Conservation (phyloP, 345 rosid species). For the Camelina hispida region DNA sequence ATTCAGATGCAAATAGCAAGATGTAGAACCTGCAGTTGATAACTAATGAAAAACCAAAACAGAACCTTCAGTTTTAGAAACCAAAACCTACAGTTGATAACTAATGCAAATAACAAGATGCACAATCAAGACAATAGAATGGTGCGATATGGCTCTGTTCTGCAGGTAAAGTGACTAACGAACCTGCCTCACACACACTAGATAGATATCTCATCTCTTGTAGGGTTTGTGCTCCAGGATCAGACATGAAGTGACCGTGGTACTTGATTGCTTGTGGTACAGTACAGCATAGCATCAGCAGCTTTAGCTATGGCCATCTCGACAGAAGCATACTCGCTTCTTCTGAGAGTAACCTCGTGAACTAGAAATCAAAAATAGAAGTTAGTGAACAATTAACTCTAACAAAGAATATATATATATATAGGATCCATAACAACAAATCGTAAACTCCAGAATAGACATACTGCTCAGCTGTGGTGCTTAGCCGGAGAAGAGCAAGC, state of each 20-base stretch:
- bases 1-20: too few species aligned
- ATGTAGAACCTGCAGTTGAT: too few species aligned
- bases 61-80: too few species aligned
- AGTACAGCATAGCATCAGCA: constrained; percentile 65
- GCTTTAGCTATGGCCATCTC: constrained; percentile 75
- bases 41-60: too few species aligned
- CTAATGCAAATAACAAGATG: too few species aligned
- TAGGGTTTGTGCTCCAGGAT: constrained; percentile 98
- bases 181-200: constrained; percentile 98
- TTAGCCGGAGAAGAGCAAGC: constrained; percentile 76
- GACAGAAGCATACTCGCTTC: constrained; percentile 54
- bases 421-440: background rate
- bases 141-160: background rate
- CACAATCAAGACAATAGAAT: too few species aligned
- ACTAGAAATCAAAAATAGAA: constrained; percentile 47
- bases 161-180: constrained; percentile 20
- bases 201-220: constrained; percentile 93
- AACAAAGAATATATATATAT: background rate
- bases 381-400: background rate
- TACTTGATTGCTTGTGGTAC: constrained; percentile 55
- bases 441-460: constrained; percentile 23
- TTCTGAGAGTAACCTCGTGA: constrained; percentile 80
- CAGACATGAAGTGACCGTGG: constrained; percentile 99
- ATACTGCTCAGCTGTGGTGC: constrained; percentile 86
- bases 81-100: too few species aligned